phyloP scores from a whole-genome alignment of 2,329 filamentous ascomycete species.

The Beauveria sp. region DNA sequence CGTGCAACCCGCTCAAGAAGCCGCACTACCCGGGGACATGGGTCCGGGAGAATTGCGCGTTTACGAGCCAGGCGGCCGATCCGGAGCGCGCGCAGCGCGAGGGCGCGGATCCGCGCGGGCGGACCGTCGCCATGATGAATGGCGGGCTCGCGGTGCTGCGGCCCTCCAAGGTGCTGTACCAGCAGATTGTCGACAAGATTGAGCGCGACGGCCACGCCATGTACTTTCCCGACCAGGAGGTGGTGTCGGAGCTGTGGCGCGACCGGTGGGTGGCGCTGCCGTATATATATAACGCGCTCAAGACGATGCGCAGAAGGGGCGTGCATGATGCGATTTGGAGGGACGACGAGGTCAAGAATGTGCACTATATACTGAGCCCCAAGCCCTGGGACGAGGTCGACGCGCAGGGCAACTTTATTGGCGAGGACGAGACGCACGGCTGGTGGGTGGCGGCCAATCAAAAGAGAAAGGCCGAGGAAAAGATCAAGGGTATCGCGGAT shows the following conservation, averaged over 20 bases:
- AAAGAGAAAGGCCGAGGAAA: constrained; percentile 35
- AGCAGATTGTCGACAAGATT: constrained; percentile 44
- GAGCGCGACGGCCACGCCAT: constrained; percentile 37
- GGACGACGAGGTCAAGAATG: constrained; percentile 50
- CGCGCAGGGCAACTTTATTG: constrained; percentile 33
- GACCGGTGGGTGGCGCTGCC: constrained; percentile 51
- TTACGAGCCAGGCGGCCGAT: constrained; percentile 43
- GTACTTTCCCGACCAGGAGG: constrained; percentile 53
- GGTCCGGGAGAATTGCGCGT: constrained; percentile 50
- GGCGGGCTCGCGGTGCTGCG: constrained; percentile 51
- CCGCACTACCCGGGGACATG: constrained; percentile 71
- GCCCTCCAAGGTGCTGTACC: constrained; percentile 40
- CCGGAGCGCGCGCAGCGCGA: constrained; percentile 39
- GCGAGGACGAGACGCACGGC: constrained; percentile 39
- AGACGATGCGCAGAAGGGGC: constrained; percentile 46
- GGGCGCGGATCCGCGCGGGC: constrained; percentile 35
- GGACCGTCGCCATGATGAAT: constrained; percentile 43
- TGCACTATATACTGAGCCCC: constrained; percentile 54
- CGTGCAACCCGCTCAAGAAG: constrained; percentile 75
- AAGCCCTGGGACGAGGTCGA: constrained; percentile 54
- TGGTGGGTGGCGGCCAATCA: constrained; percentile 50
- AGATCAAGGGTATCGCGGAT: constrained; percentile 27
- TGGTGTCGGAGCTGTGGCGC: constrained; percentile 47
- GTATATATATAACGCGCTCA: constrained; percentile 56
- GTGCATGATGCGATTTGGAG: constrained; percentile 51